Percentiles rank a stretch among this genome's conserved stretches.
phyloP scores from a whole-genome alignment of 208 protist genomes.

The Leishmania braziliensis region DNA sequence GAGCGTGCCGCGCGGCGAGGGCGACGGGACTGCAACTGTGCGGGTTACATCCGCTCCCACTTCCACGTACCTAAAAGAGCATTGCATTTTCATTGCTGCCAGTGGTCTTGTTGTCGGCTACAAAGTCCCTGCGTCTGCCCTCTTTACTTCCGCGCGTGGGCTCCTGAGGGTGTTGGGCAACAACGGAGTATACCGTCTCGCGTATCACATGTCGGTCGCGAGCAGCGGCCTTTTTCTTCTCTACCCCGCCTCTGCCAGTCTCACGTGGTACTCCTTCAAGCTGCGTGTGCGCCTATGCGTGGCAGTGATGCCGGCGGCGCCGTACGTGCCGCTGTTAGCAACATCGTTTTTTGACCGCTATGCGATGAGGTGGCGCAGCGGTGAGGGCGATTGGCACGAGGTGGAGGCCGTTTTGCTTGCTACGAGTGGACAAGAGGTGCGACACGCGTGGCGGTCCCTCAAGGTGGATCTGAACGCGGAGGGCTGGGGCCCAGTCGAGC shows the following conservation, averaged over 20 bases:
- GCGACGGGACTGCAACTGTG: background rate
- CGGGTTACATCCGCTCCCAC: constrained; percentile 12
- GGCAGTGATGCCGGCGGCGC: constrained; percentile 26
- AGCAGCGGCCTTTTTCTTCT: constrained; percentile 32
- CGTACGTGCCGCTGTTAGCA: constrained; percentile 45
- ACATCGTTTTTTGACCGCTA: constrained; percentile 51
- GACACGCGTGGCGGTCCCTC: constrained; percentile 31
- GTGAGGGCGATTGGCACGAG: constrained; percentile 9
- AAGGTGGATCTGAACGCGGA: constrained; percentile 49
- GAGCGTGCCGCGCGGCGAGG: constrained; percentile 3
- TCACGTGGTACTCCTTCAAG: background rate
- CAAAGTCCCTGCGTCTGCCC: constrained; percentile 19
- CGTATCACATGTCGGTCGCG: constrained; percentile 30
- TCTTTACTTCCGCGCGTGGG: constrained; percentile 15
- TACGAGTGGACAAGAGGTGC: constrained; percentile 33
- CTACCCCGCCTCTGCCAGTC: constrained; percentile 9
- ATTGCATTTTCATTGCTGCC: constrained; percentile 7
- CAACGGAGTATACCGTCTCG: constrained; percentile 14
- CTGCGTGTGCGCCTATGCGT: constrained; percentile 36
- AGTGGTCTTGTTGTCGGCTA: constrained; percentile 25
- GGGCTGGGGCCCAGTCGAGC: constrained; percentile 57
- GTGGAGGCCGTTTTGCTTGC: constrained; percentile 12
- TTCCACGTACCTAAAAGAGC: constrained; percentile 6
- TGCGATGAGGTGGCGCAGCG: constrained; percentile 29
- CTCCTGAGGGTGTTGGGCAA: constrained; percentile 12